Conservation (phyloP, 2,329 filamentous ascomycete species). For the Didymella pomorum region DNA sequence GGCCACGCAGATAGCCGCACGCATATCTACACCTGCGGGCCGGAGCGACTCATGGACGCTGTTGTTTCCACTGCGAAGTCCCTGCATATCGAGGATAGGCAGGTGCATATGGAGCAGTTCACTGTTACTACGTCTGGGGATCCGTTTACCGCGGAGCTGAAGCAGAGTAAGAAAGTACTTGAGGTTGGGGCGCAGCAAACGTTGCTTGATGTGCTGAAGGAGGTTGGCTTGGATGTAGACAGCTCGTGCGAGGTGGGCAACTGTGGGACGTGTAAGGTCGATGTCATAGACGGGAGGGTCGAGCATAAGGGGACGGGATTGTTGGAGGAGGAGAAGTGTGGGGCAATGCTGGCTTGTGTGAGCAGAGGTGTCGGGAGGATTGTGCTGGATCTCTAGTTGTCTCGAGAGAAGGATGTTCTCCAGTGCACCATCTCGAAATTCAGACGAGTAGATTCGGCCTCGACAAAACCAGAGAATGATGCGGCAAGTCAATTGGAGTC, state of each 20-base stretch:
- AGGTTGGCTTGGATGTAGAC: conserved; percentile 55
- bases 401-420: too few species aligned
- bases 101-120: conserved; percentile 70
- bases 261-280: conserved; percentile 55
- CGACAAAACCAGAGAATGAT: too few species aligned
- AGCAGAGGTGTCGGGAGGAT: conserved; percentile 46
- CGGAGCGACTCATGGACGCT: conserved; percentile 64
- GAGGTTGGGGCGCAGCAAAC: conserved; percentile 54
- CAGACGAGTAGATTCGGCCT: too few species aligned
- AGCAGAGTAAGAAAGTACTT: conserved; percentile 54
- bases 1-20: conserved; percentile 60
- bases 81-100: conserved; percentile 57
- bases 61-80: conserved; percentile 54
- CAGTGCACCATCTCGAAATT: too few species aligned
- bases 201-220: conserved; percentile 53
- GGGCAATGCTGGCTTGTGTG: conserved; percentile 52
- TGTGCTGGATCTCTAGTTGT: conserved; percentile 33
- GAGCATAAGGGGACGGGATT: conserved; percentile 53
- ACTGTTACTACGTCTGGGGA: conserved; percentile 63
- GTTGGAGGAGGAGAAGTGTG: conserved; percentile 46
- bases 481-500: too few species aligned
- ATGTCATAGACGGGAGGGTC: conserved; percentile 49
- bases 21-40: conserved; percentile 69
- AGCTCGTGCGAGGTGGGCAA: conserved; percentile 56
- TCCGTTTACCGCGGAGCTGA: conserved; percentile 66